Evolutionary conservation across 352 stramenopile genomes (phyloP), one percentile per base, ranked within the genome.

Genomic region (Pythium oligandrum): DNA sequence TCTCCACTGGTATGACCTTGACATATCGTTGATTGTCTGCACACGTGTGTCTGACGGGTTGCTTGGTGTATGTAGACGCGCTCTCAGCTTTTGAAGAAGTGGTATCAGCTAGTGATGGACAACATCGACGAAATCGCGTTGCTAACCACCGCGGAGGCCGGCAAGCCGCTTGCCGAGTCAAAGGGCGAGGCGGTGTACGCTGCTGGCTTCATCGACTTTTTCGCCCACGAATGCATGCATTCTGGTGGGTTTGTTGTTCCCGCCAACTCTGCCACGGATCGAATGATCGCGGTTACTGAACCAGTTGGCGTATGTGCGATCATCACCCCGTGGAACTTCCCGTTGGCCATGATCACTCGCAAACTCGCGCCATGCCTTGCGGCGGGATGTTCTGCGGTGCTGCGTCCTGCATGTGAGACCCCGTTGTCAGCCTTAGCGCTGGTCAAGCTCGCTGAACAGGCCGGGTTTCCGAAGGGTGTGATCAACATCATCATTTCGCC

Each of bases 261-360:
- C 4, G 54, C 69, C 2, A 71, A 71, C 4, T 42, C 56, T 3
- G 48, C 40, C 1, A 67, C 84, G 36, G 72, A 93, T 51, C 75
- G 77, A 43, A 75, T 96, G 54, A 61, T 96, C 39, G 83, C 74
- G 2, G 66, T 90, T 17, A 86, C 85, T 43, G 77, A 99, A 66
- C 92, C 96, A 2, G 86, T 99, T 3, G 97, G 97, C 40, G 93
- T 98, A 26, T 96, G 78, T 54, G 92, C 74, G 34, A 87, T 99
- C 54, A 96, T 99, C 53, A 98, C 96, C 46, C 97, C 93, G 10
- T 99, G 97, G 97, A 99, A 99, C 73, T 99, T 99, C 62, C 97
- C 97, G 4, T 66, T 97, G 43, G 96, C 96, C 4, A 99, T 99
- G 97, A 97, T 99, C 56, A 98, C 96, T 17, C 82, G 96, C 17